phyloP scores from a whole-genome alignment of 176 grass and related monocot genomes.

The Musa acuminata region DNA sequence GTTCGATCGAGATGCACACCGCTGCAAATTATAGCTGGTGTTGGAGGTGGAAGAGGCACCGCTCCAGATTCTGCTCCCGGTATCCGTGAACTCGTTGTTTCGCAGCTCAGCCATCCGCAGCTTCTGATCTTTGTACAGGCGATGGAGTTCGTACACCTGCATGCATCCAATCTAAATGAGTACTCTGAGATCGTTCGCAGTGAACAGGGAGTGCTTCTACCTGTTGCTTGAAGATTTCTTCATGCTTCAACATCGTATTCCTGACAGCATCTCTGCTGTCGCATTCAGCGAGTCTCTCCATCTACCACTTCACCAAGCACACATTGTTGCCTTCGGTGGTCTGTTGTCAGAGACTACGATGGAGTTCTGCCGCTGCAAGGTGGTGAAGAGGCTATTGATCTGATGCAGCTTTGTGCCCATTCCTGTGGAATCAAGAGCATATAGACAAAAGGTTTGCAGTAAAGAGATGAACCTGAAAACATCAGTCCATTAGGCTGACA shows the following conservation, averaged over 20 bases:
- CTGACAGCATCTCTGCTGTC: conserved; percentile 3
- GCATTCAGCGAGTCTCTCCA: conserved; percentile 1
- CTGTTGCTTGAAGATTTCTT: conserved; percentile 19
- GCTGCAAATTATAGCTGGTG: background rate
- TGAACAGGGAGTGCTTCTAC: background rate
- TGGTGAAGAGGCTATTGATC: background rate
- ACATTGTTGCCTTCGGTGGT: background rate
- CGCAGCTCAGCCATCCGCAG: conserved; percentile 6
- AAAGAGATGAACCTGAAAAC: background rate
- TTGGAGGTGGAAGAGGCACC: background rate
- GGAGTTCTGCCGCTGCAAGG: background rate
- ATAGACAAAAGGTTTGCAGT: too few species aligned
- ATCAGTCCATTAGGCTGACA: background rate
- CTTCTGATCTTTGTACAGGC: conserved; percentile 9
- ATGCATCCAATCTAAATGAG: background rate
- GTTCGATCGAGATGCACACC: background rate
- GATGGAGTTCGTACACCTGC: conserved; percentile 18
- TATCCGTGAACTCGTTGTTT: background rate
- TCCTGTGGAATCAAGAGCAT: background rate
- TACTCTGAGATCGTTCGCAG: background rate
- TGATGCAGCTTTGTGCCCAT: background rate
- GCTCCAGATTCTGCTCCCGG: background rate
- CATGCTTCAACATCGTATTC: conserved; percentile 14
- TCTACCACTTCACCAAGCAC: background rate
- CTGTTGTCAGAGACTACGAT: background rate